These are phyloP conservation scores for Candida ipomoeae DNA, from an alignment of 805 yeast genomes.

Conservation along the genomic window DNA sequence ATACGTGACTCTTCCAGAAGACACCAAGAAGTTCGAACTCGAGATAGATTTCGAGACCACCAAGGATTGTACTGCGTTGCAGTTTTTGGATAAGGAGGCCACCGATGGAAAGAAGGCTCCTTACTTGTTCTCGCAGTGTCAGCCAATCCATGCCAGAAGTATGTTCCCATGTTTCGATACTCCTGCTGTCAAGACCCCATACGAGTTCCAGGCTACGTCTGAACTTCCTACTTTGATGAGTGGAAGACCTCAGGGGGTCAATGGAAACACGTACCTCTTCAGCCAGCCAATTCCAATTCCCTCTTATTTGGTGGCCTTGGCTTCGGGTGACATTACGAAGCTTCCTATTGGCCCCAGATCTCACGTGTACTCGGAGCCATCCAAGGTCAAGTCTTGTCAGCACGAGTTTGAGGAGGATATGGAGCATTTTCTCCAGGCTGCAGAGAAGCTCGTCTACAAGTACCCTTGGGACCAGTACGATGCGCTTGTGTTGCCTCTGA, in stretches of 20 bases:
- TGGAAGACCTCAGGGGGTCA: conserved; percentile 43
- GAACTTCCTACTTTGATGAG: conserved; percentile 69
- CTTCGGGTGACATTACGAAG: conserved; percentile 70
- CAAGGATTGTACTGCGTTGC: conserved; percentile 72
- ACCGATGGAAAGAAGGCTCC: conserved; percentile 70
- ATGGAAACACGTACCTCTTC: conserved; percentile 42
- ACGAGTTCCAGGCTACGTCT: conserved; percentile 54
- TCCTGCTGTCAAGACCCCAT: conserved; percentile 74
- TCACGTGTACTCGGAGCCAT: conserved; percentile 74
- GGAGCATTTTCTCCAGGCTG: conserved; percentile 73
- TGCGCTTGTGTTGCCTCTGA: conserved; percentile 72
- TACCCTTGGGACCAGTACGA: conserved; percentile 87
- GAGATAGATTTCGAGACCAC: conserved; percentile 66
- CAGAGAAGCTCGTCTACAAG: conserved; percentile 69
- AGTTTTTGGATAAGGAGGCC: conserved; percentile 72
- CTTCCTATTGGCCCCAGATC: conserved; percentile 84
- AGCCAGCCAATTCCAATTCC: conserved; percentile 83
- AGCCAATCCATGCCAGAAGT: conserved; percentile 86
- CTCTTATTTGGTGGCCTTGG: conserved; percentile 76
- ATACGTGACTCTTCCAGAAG: conserved; percentile 22
- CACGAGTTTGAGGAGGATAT: conserved; percentile 78
- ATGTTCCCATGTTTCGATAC: conserved; percentile 90
- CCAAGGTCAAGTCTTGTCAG: conserved; percentile 60
- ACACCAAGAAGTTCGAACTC: conserved; percentile 22
- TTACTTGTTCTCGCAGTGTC: conserved; percentile 82